Conservation (phyloP, 176 grass and related monocot genomes). For the Triticum monococcum region DNA sequence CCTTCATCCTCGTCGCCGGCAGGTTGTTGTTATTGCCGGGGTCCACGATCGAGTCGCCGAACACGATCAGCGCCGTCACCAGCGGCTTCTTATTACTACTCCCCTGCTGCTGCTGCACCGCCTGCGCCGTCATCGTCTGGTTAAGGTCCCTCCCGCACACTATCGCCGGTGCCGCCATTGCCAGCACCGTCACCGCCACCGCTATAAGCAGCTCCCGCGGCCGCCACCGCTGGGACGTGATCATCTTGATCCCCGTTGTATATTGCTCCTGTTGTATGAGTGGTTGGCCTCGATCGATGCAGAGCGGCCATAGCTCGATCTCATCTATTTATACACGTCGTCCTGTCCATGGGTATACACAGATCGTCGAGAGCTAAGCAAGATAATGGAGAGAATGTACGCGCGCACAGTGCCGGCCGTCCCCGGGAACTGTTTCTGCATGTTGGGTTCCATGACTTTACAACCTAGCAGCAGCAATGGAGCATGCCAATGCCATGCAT, state of each 20-base stretch:
- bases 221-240: background rate
- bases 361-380: background rate
- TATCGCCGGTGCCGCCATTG: background rate
- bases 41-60: slow-evolving; percentile 84
- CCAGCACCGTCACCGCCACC: background rate
- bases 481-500: too few relatives aligned
- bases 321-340: background rate
- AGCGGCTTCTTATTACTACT: background rate
- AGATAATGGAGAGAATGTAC: background rate
- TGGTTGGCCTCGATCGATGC: background rate
- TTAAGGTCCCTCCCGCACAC: slow-evolving; percentile 1
- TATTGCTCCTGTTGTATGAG: background rate
- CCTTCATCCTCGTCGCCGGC: slow-evolving; percentile 45
- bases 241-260: background rate
- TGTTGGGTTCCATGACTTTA: background rate
- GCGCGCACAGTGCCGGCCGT: background rate
- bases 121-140: background rate
- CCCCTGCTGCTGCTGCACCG: background rate
- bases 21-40: slow-evolving; percentile 76
- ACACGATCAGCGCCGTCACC: slow-evolving; percentile 70
- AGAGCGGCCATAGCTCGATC: background rate
- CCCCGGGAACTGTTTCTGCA: background rate
- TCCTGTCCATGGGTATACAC: background rate
- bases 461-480: background rate
- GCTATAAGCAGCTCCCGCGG: background rate